Conservation (phyloP, 129 eudicot genomes). For the Chrysanthemum seticuspe region DNA sequence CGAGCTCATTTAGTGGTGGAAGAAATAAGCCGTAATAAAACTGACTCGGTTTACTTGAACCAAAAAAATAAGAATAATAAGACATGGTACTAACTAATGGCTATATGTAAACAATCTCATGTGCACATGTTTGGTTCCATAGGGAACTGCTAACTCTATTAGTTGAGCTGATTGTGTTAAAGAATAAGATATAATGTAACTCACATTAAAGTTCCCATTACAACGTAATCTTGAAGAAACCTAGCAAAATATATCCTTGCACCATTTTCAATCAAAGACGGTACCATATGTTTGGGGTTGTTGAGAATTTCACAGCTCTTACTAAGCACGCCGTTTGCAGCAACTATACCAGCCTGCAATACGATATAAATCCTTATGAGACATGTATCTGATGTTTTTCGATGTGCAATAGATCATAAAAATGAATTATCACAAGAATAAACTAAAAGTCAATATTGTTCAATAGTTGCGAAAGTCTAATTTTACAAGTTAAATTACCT, state of each 20-base stretch:
- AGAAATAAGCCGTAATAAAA: too few relatives aligned
- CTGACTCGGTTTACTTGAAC: too few relatives aligned
- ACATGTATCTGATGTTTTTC: background rate
- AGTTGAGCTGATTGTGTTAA: too few relatives aligned
- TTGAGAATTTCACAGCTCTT: constrained; percentile 40
- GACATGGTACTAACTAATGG: too few relatives aligned
- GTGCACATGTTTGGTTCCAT: too few relatives aligned
- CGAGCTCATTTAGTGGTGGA: too few relatives aligned
- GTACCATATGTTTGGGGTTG: constrained; percentile 96
- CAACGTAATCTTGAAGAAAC: constrained; percentile 60
- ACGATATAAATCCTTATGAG: background rate
- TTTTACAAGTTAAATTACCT: constrained; percentile 43
- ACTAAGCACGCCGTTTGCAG: constrained; percentile 62
- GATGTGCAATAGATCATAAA: too few relatives aligned
- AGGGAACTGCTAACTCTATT: too few relatives aligned
- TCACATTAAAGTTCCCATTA: constrained; percentile 75
- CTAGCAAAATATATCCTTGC: constrained; percentile 73
- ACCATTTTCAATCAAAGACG: constrained; percentile 69
- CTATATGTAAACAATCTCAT: too few relatives aligned
- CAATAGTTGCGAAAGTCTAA: too few relatives aligned
- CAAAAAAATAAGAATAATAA: too few relatives aligned
- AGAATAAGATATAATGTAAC: constrained; percentile 21
- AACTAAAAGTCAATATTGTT: too few relatives aligned
- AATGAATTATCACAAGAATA: background rate
- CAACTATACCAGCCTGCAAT: constrained; percentile 74